phyloP scores from a whole-genome alignment of 1,284 basidiomycete genomes.

The Athelia psychrophila region DNA sequence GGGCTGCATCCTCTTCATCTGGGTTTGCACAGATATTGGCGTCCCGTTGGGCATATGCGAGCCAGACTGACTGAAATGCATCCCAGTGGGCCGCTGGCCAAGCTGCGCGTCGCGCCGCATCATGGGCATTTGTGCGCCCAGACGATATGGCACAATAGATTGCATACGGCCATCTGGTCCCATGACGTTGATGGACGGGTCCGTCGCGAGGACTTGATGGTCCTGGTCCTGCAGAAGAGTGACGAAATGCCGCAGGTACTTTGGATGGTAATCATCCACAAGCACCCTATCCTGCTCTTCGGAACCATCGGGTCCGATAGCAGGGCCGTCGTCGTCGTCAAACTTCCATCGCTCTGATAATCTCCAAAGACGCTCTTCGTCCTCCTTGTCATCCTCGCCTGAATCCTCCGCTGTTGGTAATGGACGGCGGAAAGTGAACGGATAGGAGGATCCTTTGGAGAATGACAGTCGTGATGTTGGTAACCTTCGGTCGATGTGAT shows the following conservation, averaged over 20 bases:
- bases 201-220: conserved; percentile 38
- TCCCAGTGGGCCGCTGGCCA: conserved; percentile 17
- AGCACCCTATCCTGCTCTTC: conserved; percentile 69
- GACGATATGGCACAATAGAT: conserved; percentile 31
- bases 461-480: conserved; percentile 21
- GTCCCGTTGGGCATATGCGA: conserved; percentile 32
- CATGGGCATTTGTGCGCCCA: conserved; percentile 28
- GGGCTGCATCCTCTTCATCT: conserved; percentile 51
- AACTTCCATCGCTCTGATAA: conserved; percentile 68
- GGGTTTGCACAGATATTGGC: conserved; percentile 50
- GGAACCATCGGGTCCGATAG: conserved; percentile 53
- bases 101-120: conserved; percentile 37
- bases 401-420: neutral
- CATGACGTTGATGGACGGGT: conserved; percentile 37
- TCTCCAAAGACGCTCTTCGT: conserved; percentile 36
- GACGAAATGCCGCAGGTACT: conserved; percentile 35
- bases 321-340: conserved; percentile 61
- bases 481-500: conserved; percentile 75
- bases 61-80: conserved; percentile 12
- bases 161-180: conserved; percentile 37
- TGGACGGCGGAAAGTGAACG: conserved; percentile 13
- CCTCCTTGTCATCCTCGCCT: conserved; percentile 33
- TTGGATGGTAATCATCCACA: conserved; percentile 66
- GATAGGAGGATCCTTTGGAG: conserved; percentile 7
- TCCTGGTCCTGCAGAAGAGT: conserved; percentile 46